Percentiles rank a stretch among this genome's conserved stretches.
Conservation (phyloP, 805 yeast species). For the Kodamaea sagamina region DNA sequence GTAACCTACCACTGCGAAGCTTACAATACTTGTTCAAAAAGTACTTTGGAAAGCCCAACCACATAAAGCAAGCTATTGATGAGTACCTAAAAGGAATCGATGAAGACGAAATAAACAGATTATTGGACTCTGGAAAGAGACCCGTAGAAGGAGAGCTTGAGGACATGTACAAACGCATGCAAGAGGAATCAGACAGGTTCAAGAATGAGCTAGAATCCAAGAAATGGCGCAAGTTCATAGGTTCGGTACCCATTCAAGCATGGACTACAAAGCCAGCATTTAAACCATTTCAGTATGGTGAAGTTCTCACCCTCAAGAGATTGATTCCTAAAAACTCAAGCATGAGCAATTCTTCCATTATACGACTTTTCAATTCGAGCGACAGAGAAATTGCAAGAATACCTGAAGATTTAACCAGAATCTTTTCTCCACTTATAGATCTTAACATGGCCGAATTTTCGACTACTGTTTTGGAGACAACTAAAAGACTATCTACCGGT, state of each 20-base stretch:
- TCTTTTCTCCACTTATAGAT: constrained; percentile 66
- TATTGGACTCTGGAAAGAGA: constrained; percentile 6
- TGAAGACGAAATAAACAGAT: constrained; percentile 1
- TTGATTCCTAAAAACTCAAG: constrained; percentile 28
- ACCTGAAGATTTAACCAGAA: constrained; percentile 66
- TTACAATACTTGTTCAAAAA: constrained; percentile 18
- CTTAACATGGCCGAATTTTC: constrained; percentile 54
- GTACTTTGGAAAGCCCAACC: constrained; percentile 16
- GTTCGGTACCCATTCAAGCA: constrained; percentile 59
- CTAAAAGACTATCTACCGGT: constrained; percentile 62
- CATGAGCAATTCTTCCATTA: constrained; percentile 25
- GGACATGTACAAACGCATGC: constrained; percentile 17
- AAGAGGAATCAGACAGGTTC: constrained; percentile 12
- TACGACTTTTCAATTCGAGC: constrained; percentile 32
- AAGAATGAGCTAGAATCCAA: constrained; percentile 15
- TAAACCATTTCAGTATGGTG: constrained; percentile 47
- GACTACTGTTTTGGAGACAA: constrained; percentile 59
- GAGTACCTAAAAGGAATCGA: constrained; percentile 15
- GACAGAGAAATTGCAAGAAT: constrained; percentile 73
- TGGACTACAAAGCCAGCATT: constrained; percentile 72
- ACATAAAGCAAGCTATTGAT: constrained; percentile 13
- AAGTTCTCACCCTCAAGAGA: constrained; percentile 42
- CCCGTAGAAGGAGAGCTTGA: constrained; percentile 11
- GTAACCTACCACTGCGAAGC: constrained; percentile 14
- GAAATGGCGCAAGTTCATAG: constrained; percentile 51